Evolutionary conservation across 2,329 filamentous ascomycete genomes (phyloP), one percentile per base, ranked within the genome.

Genomic region (Talaromyces funiculosus): DNA sequence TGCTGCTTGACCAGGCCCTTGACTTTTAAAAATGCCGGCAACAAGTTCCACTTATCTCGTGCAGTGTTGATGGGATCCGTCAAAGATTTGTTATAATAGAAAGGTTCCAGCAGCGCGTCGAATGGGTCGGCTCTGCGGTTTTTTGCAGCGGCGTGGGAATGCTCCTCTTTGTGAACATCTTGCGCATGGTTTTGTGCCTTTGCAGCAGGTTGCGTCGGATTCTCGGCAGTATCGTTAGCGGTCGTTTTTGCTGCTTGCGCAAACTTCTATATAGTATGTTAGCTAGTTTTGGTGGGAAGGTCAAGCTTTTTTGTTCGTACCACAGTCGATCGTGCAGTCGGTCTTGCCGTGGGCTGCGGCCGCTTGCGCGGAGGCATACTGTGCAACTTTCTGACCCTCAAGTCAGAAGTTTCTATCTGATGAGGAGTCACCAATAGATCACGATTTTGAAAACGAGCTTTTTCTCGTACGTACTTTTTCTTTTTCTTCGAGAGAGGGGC

Each of bases 1-100:
- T 97, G 92, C 80, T 97, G 93, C 76, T 97, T 97, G 57, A 97
- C 92, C 61, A 97, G 81, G 61, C 92, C 92, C 77, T 99, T 99
- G 69, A 97, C 92, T 76, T 97, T 97, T 62, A 99, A 80, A 75
- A 99, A 99, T n/a, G 94, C 94, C 0, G 94, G 95, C 29, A 99
- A 79, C 43, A 99, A 82, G 73, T 97, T 96, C 85, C 93, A 97
- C 81, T 99, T 99, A 79, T 99, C 94, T 70, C 77, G 78, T 29
- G 85, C 86, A 1, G 86, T 89, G 63, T 87, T 81, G 68, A 90
- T 89, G 3, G 86, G 86, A 69, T 89, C 87, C 0, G 85, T 87
- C 60, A 89, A 73, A 54, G 81, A 80, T 71, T 89, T 89, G 63
- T 81, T 84, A 68, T 86, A 85, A 73, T 90, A 89, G 70, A 89